Conservation (phyloP, 2,329 filamentous ascomycete genomes). For the Fusarium neocosmosporiellum region DNA sequence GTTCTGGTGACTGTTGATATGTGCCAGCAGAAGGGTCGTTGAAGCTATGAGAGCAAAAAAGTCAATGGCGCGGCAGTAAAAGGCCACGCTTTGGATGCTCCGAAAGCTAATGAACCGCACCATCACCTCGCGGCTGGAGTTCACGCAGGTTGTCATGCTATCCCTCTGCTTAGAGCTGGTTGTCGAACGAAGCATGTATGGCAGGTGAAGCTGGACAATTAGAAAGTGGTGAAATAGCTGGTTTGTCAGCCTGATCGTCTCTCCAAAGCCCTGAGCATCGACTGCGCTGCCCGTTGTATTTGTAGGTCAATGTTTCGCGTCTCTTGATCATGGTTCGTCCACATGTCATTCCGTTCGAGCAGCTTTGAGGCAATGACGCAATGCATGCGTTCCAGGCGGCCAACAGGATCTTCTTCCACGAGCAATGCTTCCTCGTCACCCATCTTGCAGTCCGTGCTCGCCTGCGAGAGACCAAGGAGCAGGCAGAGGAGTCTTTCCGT, state of each 20-base stretch:
- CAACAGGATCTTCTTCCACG: not conserved
- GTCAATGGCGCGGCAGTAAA: not conserved
- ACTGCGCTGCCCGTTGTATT: not conserved
- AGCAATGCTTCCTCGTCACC: not conserved
- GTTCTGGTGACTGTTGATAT: not conserved
- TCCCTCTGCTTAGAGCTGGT: not conserved
- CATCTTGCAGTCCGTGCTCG: not conserved
- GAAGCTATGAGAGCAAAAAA: not conserved
- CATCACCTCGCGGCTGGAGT: not conserved
- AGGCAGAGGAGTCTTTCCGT: not conserved
- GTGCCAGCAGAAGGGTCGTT: not conserved
- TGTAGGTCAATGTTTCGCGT: not conserved
- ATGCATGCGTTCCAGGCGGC: not conserved
- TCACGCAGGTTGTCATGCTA: not conserved
- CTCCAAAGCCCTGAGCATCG: not conserved
- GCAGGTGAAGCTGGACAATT: not conserved
- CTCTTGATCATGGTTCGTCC: not conserved
- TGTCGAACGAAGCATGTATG: not conserved
- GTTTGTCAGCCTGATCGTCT: not conserved
- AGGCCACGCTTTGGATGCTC: not conserved
- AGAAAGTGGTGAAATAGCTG: not conserved
- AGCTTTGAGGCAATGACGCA: not conserved
- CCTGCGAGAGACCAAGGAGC: not conserved
- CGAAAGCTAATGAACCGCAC: not conserved
- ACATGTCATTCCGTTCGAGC: not conserved